Percentiles rank a stretch among this genome's conserved stretches.
phyloP scores from a whole-genome alignment of 2,329 filamentous ascomycete species.

The Macrophomina tecta region DNA sequence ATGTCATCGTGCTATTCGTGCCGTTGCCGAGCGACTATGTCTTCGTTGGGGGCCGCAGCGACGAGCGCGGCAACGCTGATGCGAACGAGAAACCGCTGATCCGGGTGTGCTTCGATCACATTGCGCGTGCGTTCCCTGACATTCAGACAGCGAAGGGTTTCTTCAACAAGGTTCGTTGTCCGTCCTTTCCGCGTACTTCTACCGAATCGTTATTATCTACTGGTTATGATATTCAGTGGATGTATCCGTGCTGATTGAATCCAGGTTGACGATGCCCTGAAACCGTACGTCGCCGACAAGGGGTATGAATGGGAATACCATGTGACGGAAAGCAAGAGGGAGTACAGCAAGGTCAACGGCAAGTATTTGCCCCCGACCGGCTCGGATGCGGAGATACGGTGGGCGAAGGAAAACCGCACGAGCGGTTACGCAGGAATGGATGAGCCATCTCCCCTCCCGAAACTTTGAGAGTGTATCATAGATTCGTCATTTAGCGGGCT shows the following conservation, averaged over 20 bases:
- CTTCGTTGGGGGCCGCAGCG: conserved; percentile 41
- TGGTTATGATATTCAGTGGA: too few species aligned
- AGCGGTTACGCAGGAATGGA: background rate
- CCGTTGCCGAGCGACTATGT: conserved; percentile 34
- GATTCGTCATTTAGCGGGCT: too few species aligned
- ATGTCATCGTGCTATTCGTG: conserved; percentile 52
- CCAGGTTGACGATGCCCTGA: conserved; percentile 43
- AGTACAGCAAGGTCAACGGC: conserved; percentile 54
- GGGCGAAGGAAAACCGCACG: conserved; percentile 36
- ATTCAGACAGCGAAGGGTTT: background rate
- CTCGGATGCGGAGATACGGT: conserved; percentile 46
- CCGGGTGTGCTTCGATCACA: conserved; percentile 25
- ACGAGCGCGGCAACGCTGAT: background rate
- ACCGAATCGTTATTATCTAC: background rate
- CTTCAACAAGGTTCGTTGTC: background rate
- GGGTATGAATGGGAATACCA: conserved; percentile 55
- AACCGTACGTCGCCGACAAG: conserved; percentile 49
- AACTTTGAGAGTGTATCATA: too few species aligned
- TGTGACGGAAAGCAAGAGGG: conserved; percentile 50
- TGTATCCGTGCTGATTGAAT: too few species aligned
- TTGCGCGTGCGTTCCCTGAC: background rate
- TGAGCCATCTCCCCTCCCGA: background rate
- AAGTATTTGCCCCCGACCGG: conserved; percentile 44
- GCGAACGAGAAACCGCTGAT: conserved; percentile 25
- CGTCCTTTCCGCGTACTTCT: background rate